These are phyloP conservation scores for Clitoria ternatea DNA, from an alignment of 306 rosid genomes.

Conservation along the genomic window DNA sequence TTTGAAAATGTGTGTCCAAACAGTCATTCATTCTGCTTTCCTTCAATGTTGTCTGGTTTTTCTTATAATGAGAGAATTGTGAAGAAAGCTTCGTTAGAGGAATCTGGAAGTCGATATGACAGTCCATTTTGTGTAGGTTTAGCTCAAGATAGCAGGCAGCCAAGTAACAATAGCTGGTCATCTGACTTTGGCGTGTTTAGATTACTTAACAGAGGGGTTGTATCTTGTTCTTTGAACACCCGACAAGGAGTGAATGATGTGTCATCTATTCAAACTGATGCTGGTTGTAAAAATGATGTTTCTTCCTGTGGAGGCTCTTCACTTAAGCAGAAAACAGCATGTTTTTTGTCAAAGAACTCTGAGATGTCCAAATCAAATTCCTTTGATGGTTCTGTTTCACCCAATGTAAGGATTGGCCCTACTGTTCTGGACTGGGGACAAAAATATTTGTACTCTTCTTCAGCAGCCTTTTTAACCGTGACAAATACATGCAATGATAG, in stretches of 20 bases:
- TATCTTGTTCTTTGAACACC: conserved; percentile 74
- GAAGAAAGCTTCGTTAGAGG: conserved; percentile 39
- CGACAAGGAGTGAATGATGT: conserved; percentile 45
- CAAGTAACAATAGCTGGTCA: conserved; percentile 64
- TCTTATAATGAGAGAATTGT: conserved; percentile 24
- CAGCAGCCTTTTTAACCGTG: conserved; percentile 68
- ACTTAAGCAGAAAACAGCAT: conserved; percentile 43
- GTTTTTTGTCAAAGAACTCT: conserved; percentile 33
- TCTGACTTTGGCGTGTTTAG: conserved; percentile 75
- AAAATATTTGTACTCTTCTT: conserved; percentile 59
- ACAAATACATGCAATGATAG: conserved; percentile 73
- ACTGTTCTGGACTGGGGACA: conserved; percentile 79
- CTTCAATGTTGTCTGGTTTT: conserved; percentile 61
- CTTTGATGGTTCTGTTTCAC: conserved; percentile 45
- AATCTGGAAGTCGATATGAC: conserved; percentile 35
- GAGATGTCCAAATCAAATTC: conserved; percentile 45
- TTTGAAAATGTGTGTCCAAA: conserved; percentile 47
- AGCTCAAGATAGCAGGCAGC: conserved; percentile 39
- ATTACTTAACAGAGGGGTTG: conserved; percentile 60
- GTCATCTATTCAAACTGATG: conserved; percentile 47
- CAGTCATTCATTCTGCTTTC: conserved; percentile 73
- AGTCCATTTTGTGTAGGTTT: conserved; percentile 42
- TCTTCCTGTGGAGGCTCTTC: conserved; percentile 54
- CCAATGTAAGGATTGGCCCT: conserved; percentile 64
- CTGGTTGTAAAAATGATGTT: conserved; percentile 37